Evolutionary conservation across 306 rosid species (phyloP).

Genomic region (Pachyrhizus erosus): DNA sequence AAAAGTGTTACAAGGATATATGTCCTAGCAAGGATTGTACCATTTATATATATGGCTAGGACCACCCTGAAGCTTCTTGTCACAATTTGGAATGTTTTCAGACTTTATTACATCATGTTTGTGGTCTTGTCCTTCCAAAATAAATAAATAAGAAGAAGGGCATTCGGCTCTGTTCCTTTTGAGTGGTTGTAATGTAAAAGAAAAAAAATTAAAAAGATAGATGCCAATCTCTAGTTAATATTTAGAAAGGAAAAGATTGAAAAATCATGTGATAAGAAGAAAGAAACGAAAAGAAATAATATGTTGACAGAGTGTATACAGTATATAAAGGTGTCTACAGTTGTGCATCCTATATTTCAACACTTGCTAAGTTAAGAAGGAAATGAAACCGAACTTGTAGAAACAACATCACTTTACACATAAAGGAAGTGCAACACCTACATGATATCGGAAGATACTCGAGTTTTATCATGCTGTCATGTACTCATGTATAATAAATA

Average conservation of each 20-base stretch:
- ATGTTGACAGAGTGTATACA: too few species aligned
- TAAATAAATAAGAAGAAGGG: neutral
- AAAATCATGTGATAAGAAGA: too few species aligned
- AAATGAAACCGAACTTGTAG: neutral
- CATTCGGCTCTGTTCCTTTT: neutral
- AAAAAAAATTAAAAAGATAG: too few species aligned
- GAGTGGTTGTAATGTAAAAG: neutral
- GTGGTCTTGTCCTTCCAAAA: neutral
- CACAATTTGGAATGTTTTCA: neutral
- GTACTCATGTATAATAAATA: too few species aligned
- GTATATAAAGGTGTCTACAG: too few species aligned
- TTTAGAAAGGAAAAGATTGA: neutral
- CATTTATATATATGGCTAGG: neutral
- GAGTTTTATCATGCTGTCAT: neutral
- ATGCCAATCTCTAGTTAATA: too few species aligned
- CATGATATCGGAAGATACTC: neutral
- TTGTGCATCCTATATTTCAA: neutral
- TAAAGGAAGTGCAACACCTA: too few species aligned
- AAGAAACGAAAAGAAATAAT: too few species aligned
- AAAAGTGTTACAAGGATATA: neutral
- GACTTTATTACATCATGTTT: neutral
- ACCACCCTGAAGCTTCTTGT: neutral
- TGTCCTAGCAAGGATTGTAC: too few species aligned
- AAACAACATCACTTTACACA: neutral
- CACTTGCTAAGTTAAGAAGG: neutral